A percentile compares a stretch with the other conserved stretches of the same genome.
phyloP scores from a whole-genome alignment of 169 alveolate genomes.

The Amoebophrya sp. region DNA sequence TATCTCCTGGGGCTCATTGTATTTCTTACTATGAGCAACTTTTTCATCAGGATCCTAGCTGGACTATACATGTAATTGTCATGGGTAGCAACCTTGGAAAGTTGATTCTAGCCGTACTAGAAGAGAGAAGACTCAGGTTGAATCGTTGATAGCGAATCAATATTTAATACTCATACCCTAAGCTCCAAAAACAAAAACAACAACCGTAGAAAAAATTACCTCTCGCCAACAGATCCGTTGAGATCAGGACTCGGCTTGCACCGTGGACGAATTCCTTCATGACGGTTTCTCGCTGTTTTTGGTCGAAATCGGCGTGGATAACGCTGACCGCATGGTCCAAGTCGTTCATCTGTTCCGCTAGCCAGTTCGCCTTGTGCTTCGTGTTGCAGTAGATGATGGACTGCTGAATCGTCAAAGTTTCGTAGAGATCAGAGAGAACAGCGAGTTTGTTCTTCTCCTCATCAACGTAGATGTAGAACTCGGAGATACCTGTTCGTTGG shows the following conservation, averaged over 20 bases:
- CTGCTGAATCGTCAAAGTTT: constrained; percentile 86
- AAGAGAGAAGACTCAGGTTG: too few species aligned
- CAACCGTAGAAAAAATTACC: constrained; percentile 58
- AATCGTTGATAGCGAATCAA: too few species aligned
- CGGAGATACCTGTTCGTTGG: constrained; percentile 67
- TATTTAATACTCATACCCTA: too few species aligned
- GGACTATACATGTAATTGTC: too few species aligned
- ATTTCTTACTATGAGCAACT: too few species aligned
- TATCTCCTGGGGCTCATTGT: too few species aligned
- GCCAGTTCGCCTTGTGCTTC: constrained; percentile 70
- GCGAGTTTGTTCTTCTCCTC: constrained; percentile 90
- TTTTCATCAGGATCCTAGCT: too few species aligned
- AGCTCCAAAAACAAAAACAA: neutral
- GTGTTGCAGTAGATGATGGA: constrained; percentile 94
- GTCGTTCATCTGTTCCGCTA: constrained; percentile 66
- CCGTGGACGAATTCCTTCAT: constrained; percentile 91
- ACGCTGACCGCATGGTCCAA: constrained; percentile 67
- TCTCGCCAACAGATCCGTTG: constrained; percentile 93
- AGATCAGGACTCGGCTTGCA: constrained; percentile 88
- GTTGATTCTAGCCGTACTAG: too few species aligned
- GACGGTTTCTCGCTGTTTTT: constrained; percentile 85
- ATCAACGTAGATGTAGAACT: constrained; percentile 91
- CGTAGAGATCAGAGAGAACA: constrained; percentile 67
- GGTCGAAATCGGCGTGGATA: constrained; percentile 91
- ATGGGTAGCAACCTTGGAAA: too few species aligned